A percentile compares a stretch with the other conserved stretches of the same genome.
These are phyloP conservation scores for Colletotrichum ledebouriae DNA, from an alignment of 2,329 filamentous ascomycete species.

Conservation along the genomic window DNA sequence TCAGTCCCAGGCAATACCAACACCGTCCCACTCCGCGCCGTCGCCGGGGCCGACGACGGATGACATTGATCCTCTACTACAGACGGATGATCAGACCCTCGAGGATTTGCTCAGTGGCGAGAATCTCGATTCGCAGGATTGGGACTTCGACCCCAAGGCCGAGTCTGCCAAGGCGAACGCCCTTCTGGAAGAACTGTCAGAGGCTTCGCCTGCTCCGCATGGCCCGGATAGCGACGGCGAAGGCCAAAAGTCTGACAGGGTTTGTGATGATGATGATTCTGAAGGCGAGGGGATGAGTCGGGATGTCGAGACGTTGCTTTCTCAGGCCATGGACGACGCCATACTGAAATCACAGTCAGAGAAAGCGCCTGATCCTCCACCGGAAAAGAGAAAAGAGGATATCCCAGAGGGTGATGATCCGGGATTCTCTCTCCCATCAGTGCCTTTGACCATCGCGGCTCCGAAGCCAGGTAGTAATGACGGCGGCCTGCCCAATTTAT, in stretches of 20 bases:
- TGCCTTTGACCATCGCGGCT: slow-evolving; percentile 54
- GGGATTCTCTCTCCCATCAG: slow-evolving; percentile 53
- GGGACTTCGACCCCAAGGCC: slow-evolving; percentile 47
- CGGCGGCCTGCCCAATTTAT: slow-evolving; percentile 48
- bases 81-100: slow-evolving; percentile 65
- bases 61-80: slow-evolving; percentile 56
- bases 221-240: not conserved
- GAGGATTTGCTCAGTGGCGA: slow-evolving; percentile 65
- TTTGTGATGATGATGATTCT: slow-evolving; percentile 56
- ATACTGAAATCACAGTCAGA: slow-evolving; percentile 49
- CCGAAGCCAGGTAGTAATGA: slow-evolving; percentile 28
- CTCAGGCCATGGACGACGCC: slow-evolving; percentile 61
- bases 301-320: slow-evolving; percentile 60
- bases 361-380: slow-evolving; percentile 13
- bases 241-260: slow-evolving; percentile 34
- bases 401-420: slow-evolving; percentile 41
- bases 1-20: slow-evolving; percentile 12
- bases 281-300: slow-evolving; percentile 64
- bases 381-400: slow-evolving; percentile 14
- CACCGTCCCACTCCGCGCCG: slow-evolving; percentile 6
- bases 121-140: slow-evolving; percentile 49
- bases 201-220: slow-evolving; percentile 25
- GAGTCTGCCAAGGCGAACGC: slow-evolving; percentile 50
- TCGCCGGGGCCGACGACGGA: slow-evolving; percentile 35
- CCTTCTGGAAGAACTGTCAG: slow-evolving; percentile 54